A percentile compares a stretch with the other conserved stretches of the same genome.
phyloP scores from a whole-genome alignment of 106 monocot species.

The Posidonia australis region DNA sequence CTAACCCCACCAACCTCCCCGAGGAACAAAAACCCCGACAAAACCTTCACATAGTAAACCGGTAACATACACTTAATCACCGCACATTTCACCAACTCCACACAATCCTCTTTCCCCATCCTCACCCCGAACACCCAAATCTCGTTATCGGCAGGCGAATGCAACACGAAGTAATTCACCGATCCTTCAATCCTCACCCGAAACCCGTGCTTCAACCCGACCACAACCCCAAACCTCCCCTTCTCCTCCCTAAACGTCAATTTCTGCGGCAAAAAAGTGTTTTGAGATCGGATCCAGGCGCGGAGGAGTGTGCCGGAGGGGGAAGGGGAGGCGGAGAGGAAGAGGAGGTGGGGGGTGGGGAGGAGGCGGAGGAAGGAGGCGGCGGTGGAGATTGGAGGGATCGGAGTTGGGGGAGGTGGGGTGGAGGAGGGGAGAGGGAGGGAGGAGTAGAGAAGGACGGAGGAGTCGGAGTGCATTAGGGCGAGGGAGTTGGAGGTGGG shows the following conservation, averaged over 20 bases:
- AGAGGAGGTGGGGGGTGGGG: constrained; percentile 1
- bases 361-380: constrained; percentile 1
- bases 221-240: constrained; percentile 1
- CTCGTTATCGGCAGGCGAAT: constrained; percentile 31
- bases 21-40: constrained; percentile 38
- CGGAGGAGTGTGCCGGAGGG: not conserved
- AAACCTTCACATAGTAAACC: constrained; percentile 29
- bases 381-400: not conserved
- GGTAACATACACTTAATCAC: constrained; percentile 37
- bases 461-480: constrained; percentile 4
- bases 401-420: not conserved
- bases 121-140: constrained; percentile 38
- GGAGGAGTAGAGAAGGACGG: constrained; percentile 2
- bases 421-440: not conserved
- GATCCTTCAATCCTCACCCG: constrained; percentile 26
- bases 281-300: not conserved
- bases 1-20: constrained; percentile 52
- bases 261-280: not conserved
- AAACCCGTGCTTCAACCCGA: constrained; percentile 33
- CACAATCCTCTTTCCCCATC: constrained; percentile 8
- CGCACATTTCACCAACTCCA: constrained; percentile 48
- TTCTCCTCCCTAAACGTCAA: not conserved
- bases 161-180: constrained; percentile 37
- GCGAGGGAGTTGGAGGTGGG: constrained; percentile 1
- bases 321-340: not conserved